Conservation (phyloP, 164 flowering plant species). For the Piper longum region DNA sequence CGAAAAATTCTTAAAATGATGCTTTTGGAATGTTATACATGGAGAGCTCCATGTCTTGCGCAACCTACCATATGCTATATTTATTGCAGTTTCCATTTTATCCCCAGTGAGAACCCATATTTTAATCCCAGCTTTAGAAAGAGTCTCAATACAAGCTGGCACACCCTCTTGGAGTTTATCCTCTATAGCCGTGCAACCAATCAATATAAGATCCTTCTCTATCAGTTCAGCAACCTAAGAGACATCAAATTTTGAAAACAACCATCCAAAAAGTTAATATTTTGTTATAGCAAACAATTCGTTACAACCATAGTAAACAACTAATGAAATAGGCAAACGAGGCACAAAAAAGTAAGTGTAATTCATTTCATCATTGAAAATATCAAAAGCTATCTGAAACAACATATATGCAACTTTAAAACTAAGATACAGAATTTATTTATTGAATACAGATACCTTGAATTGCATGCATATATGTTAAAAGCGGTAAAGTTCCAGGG, state of each 20-base stretch:
- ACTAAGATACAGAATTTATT: too few species aligned
- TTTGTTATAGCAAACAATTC: neutral
- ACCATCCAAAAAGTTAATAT: neutral
- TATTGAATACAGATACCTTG: too few species aligned
- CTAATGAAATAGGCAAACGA: too few species aligned
- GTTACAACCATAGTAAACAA: neutral
- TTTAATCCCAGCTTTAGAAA: slow-evolving; percentile 92
- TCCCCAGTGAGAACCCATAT: slow-evolving; percentile 97
- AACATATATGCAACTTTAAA: too few species aligned
- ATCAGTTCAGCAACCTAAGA: slow-evolving; percentile 79
- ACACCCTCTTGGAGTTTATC: slow-evolving; percentile 99
- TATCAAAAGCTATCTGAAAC: too few species aligned
- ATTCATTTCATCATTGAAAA: too few species aligned
- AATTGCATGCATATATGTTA: too few species aligned
- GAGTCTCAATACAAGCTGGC: slow-evolving; percentile 85
- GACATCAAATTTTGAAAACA: neutral
- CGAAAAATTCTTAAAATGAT: neutral
- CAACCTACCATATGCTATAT: slow-evolving; percentile 85
- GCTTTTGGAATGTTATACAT: neutral
- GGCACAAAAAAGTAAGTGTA: neutral
- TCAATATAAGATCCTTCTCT: slow-evolving; percentile 69
- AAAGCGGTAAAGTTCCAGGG: too few species aligned
- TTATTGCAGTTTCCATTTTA: slow-evolving; percentile 95
- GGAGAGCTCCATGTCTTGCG: neutral
- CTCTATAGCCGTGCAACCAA: slow-evolving; percentile 95